phyloP scores from a whole-genome alignment of 148 eudicot species.

The Rhododendron ferrugineum region DNA sequence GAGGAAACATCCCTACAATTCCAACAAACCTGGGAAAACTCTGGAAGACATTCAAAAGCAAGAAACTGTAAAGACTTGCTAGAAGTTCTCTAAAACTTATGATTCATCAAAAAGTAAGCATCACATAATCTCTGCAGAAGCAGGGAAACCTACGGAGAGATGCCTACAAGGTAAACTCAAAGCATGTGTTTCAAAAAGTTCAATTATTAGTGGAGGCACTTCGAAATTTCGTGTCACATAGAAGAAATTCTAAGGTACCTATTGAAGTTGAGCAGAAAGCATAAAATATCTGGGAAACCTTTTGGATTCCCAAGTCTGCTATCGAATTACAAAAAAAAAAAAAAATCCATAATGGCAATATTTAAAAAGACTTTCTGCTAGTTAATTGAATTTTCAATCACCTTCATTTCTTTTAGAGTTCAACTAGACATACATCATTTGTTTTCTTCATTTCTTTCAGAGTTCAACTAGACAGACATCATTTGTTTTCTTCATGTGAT shows the following conservation, averaged over 20 bases:
- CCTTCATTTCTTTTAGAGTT: no score
- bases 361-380: not conserved
- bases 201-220: not conserved
- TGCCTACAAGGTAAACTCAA: not conserved
- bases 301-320: not conserved
- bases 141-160: not conserved
- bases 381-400: not conserved
- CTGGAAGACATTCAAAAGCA: not conserved
- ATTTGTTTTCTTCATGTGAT: not conserved
- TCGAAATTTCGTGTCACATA: not conserved
- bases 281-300: not conserved
- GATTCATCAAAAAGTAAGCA: not conserved
- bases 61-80: not conserved
- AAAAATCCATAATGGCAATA: not conserved
- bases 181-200: not conserved
- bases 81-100: not conserved
- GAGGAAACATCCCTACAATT: not conserved
- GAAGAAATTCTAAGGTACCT: not conserved
- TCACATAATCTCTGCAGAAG: not conserved
- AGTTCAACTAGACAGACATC: not conserved
- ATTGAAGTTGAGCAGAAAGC: not conserved
- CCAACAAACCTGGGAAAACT: not conserved
- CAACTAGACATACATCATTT: no score
- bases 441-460: no score
- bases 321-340: not conserved